Percentiles rank a stretch among this genome's conserved stretches.
Evolutionary conservation across 148 eudicot species (phyloP).

Genomic region (Mesembryanthemum crystallinum): DNA sequence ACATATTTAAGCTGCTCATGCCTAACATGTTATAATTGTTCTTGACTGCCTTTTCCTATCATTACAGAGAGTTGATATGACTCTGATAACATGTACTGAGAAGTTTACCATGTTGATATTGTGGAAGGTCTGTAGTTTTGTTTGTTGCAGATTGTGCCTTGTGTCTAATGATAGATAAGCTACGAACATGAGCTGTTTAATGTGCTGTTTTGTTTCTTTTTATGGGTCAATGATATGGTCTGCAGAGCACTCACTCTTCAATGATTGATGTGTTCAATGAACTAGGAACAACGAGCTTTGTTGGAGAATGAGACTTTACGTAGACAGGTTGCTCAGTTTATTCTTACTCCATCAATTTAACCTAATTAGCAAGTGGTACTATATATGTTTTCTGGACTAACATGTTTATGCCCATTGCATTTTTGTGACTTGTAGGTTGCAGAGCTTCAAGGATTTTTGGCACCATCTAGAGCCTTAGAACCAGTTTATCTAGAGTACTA

Average conservation of each 20-base stretch:
- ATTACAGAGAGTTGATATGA: too few relatives aligned
- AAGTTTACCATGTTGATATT: too few relatives aligned
- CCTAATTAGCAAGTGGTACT: background rate
- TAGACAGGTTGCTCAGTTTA: constrained; percentile 46
- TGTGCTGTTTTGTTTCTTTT: background rate
- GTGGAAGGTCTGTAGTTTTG: background rate
- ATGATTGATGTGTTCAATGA: constrained; percentile 2
- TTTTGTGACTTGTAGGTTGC: constrained; percentile 41
- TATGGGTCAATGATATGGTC: background rate
- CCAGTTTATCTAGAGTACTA: constrained; percentile 41
- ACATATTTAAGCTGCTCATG: too few relatives aligned
- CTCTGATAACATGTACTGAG: too few relatives aligned
- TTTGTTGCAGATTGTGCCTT: background rate
- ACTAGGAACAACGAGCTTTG: constrained; percentile 61
- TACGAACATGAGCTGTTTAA: background rate
- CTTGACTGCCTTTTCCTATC: too few relatives aligned
- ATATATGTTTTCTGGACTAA: background rate
- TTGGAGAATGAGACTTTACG: constrained; percentile 63
- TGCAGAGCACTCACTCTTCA: background rate
- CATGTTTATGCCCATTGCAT: background rate
- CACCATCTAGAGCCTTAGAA: constrained; percentile 30
- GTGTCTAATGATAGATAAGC: background rate
- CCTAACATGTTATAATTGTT: too few relatives aligned
- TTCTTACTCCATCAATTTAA: background rate
- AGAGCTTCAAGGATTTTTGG: constrained; percentile 45